Base-by-base conservation (phyloP, 768 basidiomycete species). In the Austroboletus eburneus region DNA sequence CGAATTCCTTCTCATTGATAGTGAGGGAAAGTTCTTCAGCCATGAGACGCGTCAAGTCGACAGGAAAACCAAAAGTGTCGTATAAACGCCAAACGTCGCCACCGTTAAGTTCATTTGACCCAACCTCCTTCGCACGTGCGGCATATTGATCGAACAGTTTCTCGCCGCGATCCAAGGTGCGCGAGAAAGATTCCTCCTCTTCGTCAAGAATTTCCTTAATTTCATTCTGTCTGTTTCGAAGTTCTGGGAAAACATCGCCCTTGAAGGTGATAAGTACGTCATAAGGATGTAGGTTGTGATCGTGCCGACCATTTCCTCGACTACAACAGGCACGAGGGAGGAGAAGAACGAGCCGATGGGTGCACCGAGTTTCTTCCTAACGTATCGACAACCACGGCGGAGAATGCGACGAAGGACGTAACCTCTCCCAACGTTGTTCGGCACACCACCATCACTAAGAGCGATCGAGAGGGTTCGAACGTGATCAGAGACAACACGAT, bases 31-130 rank as follows among this genome's bases (percentile, higher is more conserved):
- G 72, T 62, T 99, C 96, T 64, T 94, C 90, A 4, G 96, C 96
- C 96, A 99, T 98, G 48, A 99, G 75, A 41, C 87, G 83, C 1
- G 96, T 99, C 41, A 99, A 71, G 62, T 99, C 96, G 34, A 91
- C 92, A 0, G 96, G 96, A 73, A 99, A 99, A 42, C 96, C 96
- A 62, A 89, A 99, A 1, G 96, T 98, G 64, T 99, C 96, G 64
- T 98, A 98, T 42, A 99, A 69, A 22, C 90, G 79, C 96, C 96
- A 99, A 29, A 97, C 91, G 59, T 99, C 95, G 56, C 85, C 87
- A 21, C 96, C 96, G 49, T 73, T 81, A 24, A 99, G 80, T 55
- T 82, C 79, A 32, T 72, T 83, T 5, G 69, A 57, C 8, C 83
- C 84, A 39, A 76, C 70, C 43, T 83, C 76, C 53, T 74, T 74